These are phyloP conservation scores for Penicillium freii DNA, from an alignment of 2,329 filamentous ascomycete genomes.

Conservation along the genomic window DNA sequence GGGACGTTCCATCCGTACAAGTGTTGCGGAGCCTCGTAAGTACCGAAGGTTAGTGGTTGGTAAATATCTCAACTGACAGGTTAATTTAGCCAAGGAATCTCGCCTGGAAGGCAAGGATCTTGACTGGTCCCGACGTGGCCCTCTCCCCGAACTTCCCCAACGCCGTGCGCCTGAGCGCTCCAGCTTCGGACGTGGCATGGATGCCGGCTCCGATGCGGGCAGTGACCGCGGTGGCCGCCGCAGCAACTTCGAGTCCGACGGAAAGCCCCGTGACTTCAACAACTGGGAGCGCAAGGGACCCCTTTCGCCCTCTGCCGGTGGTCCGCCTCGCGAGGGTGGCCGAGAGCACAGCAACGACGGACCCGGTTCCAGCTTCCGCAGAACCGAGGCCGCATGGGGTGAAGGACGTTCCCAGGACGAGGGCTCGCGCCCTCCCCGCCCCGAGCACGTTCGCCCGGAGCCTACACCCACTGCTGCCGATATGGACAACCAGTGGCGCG, in stretches of 20 bases:
- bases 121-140: slow-evolving; percentile 92
- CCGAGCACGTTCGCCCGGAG: slow-evolving; percentile 64
- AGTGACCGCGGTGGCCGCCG: slow-evolving; percentile 65
- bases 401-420: slow-evolving; percentile 66
- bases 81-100: slow-evolving; percentile 69
- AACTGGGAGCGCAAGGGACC: slow-evolving; percentile 97
- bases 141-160: slow-evolving; percentile 70
- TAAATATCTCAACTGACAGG: slow-evolving; percentile 34
- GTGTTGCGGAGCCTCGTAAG: slow-evolving; percentile 93
- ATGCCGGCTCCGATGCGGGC: slow-evolving; percentile 53
- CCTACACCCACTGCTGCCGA: slow-evolving; percentile 82
- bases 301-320: slow-evolving; percentile 64
- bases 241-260: slow-evolving; percentile 69
- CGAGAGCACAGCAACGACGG: slow-evolving; percentile 61
- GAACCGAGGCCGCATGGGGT: slow-evolving; percentile 73
- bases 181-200: slow-evolving; percentile 56
- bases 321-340: slow-evolving; percentile 56
- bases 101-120: slow-evolving; percentile 78
- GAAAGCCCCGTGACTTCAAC: slow-evolving; percentile 73
- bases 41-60: slow-evolving; percentile 1
- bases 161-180: slow-evolving; percentile 56
- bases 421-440: slow-evolving; percentile 71
- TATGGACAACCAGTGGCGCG: slow-evolving; percentile 88
- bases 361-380: slow-evolving; percentile 58
- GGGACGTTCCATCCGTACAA: slow-evolving; percentile 85